Evolutionary conservation across 2,329 filamentous ascomycete genomes (phyloP).

Genomic region (Penicillium crustosum): DNA sequence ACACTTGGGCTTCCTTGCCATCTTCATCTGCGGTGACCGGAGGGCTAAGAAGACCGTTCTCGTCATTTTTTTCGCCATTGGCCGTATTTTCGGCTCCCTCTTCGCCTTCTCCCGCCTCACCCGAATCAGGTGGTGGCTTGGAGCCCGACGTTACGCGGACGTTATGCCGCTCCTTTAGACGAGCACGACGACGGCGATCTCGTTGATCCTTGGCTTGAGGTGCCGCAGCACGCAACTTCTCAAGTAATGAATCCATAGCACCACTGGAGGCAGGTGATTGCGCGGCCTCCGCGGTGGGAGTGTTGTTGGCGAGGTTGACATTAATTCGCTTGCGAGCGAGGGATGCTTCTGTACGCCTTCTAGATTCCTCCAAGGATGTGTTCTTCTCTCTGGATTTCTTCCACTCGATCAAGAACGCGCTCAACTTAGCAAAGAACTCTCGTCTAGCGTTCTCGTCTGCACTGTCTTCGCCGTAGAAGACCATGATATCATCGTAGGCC

Average conservation of each 20-base stretch:
- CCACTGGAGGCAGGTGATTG: constrained; percentile 73
- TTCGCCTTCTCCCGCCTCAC: constrained; percentile 58
- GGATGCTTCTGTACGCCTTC: constrained; percentile 81
- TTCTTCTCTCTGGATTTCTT: constrained; percentile 97
- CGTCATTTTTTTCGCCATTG: constrained; percentile 41
- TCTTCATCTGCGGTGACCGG: constrained; percentile 39
- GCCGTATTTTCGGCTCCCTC: constrained; percentile 45
- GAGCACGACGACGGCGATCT: constrained; percentile 80
- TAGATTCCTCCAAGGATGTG: constrained; percentile 73
- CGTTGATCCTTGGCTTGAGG: constrained; percentile 86
- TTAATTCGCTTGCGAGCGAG: constrained; percentile 78
- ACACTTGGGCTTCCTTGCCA: constrained; percentile 39
- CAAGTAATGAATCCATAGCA: constrained; percentile 92
- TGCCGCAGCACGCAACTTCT: constrained; percentile 90
- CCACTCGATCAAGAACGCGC: constrained; percentile 87
- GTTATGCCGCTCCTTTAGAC: constrained; percentile 87
- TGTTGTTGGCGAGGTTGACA: constrained; percentile 66
- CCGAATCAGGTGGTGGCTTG: constrained; percentile 74
- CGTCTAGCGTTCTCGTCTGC: constrained; percentile 87
- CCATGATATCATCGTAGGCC: constrained; percentile 92
- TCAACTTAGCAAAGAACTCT: constrained; percentile 94
- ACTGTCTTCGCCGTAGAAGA: constrained; percentile 93
- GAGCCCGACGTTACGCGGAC: constrained; percentile 87
- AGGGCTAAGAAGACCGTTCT: constrained; percentile 53
- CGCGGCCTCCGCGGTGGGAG: constrained; percentile 49